Conservation (phyloP, 164 flowering plant species). For the Magnolia kwangsiensis region DNA sequence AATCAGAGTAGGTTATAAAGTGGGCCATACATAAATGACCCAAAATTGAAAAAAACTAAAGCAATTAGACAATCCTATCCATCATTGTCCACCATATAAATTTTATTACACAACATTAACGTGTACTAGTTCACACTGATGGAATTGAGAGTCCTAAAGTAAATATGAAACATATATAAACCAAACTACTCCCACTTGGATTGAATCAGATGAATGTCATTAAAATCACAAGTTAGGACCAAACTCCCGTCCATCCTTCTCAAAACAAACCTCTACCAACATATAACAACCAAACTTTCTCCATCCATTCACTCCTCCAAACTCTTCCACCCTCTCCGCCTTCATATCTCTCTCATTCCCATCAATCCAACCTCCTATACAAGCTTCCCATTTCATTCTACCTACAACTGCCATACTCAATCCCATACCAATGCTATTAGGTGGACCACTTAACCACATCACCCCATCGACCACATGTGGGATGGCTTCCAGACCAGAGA, state of each 20-base stretch:
- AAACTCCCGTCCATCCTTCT: constrained; percentile 53
- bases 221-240: constrained; percentile 38
- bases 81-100: not conserved
- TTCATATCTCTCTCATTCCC: constrained; percentile 21
- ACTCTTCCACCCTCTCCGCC: constrained; percentile 25
- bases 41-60: too few species aligned
- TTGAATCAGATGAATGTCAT: constrained; percentile 38
- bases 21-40: too few species aligned
- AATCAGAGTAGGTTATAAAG: too few species aligned
- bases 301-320: constrained; percentile 25
- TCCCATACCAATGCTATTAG: not conserved
- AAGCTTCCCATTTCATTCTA: constrained; percentile 26
- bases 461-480: constrained; percentile 3
- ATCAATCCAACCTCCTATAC: constrained; percentile 37
- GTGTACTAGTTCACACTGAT: not conserved
- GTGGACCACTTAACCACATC: not conserved
- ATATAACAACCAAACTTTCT: constrained; percentile 45
- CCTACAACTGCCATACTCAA: constrained; percentile 21
- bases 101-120: not conserved
- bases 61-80: too few species aligned
- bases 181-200: constrained; percentile 36
- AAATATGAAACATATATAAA: not conserved
- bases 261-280: constrained; percentile 51
- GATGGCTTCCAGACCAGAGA: constrained; percentile 5
- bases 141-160: not conserved